Evolutionary conservation across 1,284 basidiomycete species (phyloP).

Genomic region (Veloboletus limbatus): DNA sequence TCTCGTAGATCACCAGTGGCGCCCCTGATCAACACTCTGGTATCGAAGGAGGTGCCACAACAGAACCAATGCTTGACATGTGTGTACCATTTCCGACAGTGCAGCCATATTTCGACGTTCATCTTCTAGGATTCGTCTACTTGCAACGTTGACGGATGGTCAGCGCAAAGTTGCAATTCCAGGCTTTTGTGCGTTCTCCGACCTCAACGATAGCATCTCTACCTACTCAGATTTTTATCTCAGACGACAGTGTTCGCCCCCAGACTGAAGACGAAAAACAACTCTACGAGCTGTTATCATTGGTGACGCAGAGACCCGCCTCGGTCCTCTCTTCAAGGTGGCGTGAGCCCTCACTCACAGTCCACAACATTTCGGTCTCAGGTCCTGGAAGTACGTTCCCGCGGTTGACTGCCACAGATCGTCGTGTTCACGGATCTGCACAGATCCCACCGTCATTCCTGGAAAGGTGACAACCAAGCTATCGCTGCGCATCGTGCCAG

Average conservation of each 20-base stretch:
- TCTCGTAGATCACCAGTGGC: slow-evolving; percentile 56
- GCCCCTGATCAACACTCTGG: slow-evolving; percentile 86
- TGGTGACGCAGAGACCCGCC: slow-evolving; percentile 63
- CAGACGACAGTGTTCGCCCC: slow-evolving; percentile 75
- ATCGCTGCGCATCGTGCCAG: slow-evolving; percentile 90
- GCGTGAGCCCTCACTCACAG: slow-evolving; percentile 74
- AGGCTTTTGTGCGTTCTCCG: slow-evolving; percentile 65
- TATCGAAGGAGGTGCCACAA: slow-evolving; percentile 85
- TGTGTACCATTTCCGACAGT: slow-evolving; percentile 34
- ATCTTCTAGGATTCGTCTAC: slow-evolving; percentile 67
- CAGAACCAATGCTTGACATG: slow-evolving; percentile 94
- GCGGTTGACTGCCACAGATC: background rate
- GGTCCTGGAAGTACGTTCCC: slow-evolving; percentile 68
- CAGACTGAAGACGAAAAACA: slow-evolving; percentile 65
- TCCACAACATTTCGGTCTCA: slow-evolving; percentile 70
- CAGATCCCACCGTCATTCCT: slow-evolving; percentile 87
- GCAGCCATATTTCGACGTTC: slow-evolving; percentile 6
- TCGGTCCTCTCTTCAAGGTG: slow-evolving; percentile 71
- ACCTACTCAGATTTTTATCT: slow-evolving; percentile 1
- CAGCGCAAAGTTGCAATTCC: slow-evolving; percentile 69
- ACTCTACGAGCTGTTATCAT: slow-evolving; percentile 67
- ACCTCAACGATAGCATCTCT: background rate
- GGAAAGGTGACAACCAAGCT: slow-evolving; percentile 77
- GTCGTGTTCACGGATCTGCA: background rate
- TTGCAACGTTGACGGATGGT: slow-evolving; percentile 68